Conservation (phyloP, 495 filamentous ascomycete species). For the Immersiella caudata region DNA sequence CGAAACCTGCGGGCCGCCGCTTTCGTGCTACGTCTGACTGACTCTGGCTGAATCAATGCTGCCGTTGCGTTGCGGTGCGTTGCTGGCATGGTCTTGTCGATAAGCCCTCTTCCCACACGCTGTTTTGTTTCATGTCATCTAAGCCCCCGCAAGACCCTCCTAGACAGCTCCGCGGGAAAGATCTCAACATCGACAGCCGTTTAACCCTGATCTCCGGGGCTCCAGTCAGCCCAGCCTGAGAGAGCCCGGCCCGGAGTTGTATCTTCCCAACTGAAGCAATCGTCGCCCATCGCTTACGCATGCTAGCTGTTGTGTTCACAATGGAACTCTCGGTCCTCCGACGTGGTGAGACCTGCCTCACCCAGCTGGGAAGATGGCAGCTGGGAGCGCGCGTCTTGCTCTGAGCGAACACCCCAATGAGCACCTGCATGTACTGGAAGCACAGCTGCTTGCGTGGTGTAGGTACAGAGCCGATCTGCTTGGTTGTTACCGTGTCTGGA, state of each 20-base stretch:
- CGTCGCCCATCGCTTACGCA: background rate
- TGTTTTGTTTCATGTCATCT: conserved; percentile 23
- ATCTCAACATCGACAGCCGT: background rate
- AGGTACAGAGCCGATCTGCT: background rate
- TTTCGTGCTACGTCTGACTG: conserved; percentile 21
- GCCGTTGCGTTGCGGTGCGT: background rate
- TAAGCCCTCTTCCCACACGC: background rate
- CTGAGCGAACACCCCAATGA: background rate
- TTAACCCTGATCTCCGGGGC: background rate
- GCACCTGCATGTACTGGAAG: background rate
- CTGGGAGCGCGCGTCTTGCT: background rate
- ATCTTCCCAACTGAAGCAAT: background rate
- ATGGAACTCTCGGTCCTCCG: background rate
- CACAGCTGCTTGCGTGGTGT: background rate
- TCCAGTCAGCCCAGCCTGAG: background rate
- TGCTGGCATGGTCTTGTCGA: background rate
- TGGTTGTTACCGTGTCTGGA: background rate
- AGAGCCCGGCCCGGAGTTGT: background rate
- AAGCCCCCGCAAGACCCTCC: conserved; percentile 3
- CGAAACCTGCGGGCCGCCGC: conserved; percentile 26
- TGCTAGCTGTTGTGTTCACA: background rate
- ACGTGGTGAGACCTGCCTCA: background rate
- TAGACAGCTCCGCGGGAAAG: conserved; percentile 9
- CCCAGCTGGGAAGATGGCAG: background rate
- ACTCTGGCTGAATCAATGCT: conserved; percentile 29